Conservation (phyloP, 202 grass and related monocot genomes). For the Setaria viridis region DNA sequence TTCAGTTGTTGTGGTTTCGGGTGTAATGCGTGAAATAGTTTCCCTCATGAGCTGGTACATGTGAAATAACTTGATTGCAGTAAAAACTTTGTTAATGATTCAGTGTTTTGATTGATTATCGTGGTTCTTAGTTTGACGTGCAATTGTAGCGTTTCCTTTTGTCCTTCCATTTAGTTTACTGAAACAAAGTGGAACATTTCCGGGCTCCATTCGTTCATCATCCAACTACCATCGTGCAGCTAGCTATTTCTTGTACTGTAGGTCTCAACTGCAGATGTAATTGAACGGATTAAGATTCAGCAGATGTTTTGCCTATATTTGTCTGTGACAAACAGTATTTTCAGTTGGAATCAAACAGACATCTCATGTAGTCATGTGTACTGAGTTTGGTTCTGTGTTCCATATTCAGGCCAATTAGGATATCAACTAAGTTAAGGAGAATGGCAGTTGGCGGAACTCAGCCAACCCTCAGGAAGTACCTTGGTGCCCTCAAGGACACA, state of each 20-base stretch:
- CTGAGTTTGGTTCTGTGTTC: conserved; percentile 35
- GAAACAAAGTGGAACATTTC: conserved; percentile 3
- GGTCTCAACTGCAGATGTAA: conserved; percentile 18
- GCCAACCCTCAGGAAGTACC: conserved; percentile 86
- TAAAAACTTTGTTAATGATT: not conserved
- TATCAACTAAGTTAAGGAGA: conserved; percentile 42
- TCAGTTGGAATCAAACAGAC: not conserved
- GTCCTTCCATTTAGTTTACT: conserved; percentile 14
- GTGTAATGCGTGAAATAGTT: not conserved
- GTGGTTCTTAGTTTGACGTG: conserved; percentile 16
- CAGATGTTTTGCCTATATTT: conserved; percentile 10
- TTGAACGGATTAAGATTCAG: conserved; percentile 10
- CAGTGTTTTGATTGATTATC: not conserved
- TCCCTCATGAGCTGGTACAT: not conserved
- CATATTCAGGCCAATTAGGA: conserved; percentile 41
- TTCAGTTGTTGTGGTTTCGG: not conserved
- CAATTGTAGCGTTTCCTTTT: not conserved
- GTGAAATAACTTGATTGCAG: not conserved
- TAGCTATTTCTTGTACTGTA: conserved; percentile 14
- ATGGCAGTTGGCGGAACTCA: conserved; percentile 86
- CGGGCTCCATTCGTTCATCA: not conserved
- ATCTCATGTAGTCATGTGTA: conserved; percentile 30
- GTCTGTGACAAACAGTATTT: not conserved
- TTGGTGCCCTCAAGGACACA: conserved; percentile 97
- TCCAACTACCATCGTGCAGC: conserved; percentile 18